Base-by-base conservation (phyloP, 177 flowering plant genomes). In the Vitis hybrid region DNA sequence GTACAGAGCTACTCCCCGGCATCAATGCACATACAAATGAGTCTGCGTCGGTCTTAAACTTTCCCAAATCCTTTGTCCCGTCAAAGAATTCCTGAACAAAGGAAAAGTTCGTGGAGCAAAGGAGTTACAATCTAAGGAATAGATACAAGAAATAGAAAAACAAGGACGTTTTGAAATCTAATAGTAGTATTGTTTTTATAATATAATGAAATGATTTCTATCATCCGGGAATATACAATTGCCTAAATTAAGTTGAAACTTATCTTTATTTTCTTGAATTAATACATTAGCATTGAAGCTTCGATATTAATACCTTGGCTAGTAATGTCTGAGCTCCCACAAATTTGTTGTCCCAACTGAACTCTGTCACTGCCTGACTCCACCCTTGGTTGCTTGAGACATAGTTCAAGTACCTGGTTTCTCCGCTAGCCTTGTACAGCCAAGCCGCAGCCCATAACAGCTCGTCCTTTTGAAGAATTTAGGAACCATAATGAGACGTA, bases 261-360 rank as follows among this genome's bases (percentile, higher is more conserved):
- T 61, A 10, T 18, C 11, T 30, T 23, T 62, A 21, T 30, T 62
- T 26, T 23, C 34, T 7, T 40, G 48, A 40, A 40, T 40, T 5
- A 40, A 40, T 40, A 40, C 0, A 40, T 40, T 7, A 40, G 48
- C 48, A 40, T 40, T 40, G 4, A 30, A 62, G 32, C 12, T 6
- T 12, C 14, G 8, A 63, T 18, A 17, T 11, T 32, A n/a, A 61
- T 75, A 87, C 97, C 88, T 84, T 79, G 10, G 91, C 81, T 6
- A 90, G 79, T 74, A 92, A 66, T 30, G 77, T 72, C 68, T 89
- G 96, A 72, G 81, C 94, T 65, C 97, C 97, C 15, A 81, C 88
- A 76, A 82, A 85, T 74, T 92, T 92, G 83, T 88, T 88, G 72
- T 92, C 97, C 97, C 96, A 92, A 74, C 96, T 90, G 81, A 92